Base-by-base conservation (phyloP, 805 yeast species). In the Debaryomyces maramus region DNA sequence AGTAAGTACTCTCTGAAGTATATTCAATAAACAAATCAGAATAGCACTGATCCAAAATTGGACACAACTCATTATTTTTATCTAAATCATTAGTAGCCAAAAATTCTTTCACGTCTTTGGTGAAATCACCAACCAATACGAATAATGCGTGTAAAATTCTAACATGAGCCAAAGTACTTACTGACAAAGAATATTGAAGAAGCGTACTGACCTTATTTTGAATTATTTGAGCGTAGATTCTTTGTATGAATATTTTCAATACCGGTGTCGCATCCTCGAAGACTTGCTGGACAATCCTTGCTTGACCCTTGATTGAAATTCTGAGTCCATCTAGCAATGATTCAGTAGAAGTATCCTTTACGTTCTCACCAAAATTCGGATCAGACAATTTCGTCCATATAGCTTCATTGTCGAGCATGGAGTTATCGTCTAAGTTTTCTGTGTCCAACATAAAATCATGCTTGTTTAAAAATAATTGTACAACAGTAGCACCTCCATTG, bases 401-500 rank as follows among this genome's bases (percentile, higher is more conserved):
- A 0, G 62, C 55, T 34, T 77, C 79, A 46, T 75, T 69, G 15
- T 70, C 67, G 18, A 68, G 60, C 16, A 61, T 52, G 11, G 61
- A 52, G 16, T 47, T 48, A 20, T 58, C 61, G 14, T 61, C 65
- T n/a, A 65, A 57, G 44, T 70, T 56, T 42, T 77, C 75, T 46
- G 74, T 65, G 26, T 67, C 70, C 39, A 72, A 68, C 59, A 90
- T 85, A 43, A 83, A 75, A 35, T 81, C 85, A 55, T 86, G 88
- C 55, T 86, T 88, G 55, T 80, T 81, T 30, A 90, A 85, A 63
- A 87, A 91, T 35, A 83, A 80, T 55, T 83, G 88, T 6, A 88
- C 84, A 6, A 90, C 91, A 43, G 84, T 81, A 8, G 78, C 73
- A 9, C 97, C 97, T 14, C 88, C 91, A 55, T 91, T 90, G 67